These are phyloP conservation scores for Aspergillus kassunensis DNA, from an alignment of 495 filamentous ascomycete genomes.

Conservation along the genomic window DNA sequence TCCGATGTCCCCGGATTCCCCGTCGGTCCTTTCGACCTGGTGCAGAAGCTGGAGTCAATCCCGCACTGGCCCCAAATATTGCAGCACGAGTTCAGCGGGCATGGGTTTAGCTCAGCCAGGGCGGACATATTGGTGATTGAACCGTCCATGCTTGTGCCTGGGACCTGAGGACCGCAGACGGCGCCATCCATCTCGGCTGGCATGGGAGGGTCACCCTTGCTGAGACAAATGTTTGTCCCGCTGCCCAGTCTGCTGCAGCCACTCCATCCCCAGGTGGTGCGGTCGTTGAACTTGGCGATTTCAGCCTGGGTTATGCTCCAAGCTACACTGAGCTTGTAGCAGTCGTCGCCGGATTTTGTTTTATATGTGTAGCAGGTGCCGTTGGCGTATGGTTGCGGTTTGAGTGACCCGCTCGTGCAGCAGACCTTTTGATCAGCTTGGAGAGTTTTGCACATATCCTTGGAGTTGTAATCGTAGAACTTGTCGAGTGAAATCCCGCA, in stretches of 20 bases:
- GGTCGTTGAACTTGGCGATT: not conserved
- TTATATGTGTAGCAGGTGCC: not conserved
- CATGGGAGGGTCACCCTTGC: not conserved
- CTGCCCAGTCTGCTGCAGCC: not conserved
- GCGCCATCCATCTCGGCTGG: not conserved
- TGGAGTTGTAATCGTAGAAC: not conserved
- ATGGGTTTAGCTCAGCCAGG: conserved; percentile 20
- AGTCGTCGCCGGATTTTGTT: not conserved
- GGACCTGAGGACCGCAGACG: not conserved
- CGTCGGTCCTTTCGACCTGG: conserved; percentile 14
- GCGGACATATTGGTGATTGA: conserved; percentile 2
- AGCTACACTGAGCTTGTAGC: not conserved
- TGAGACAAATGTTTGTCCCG: not conserved
- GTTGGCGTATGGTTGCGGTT: not conserved
- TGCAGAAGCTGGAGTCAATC: conserved; percentile 18
- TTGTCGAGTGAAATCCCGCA: not conserved
- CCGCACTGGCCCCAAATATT: conserved; percentile 37
- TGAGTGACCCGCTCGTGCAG: not conserved
- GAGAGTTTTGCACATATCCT: not conserved
- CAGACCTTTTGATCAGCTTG: not conserved
- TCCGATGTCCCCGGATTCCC: conserved; percentile 35
- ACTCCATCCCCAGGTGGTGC: not conserved
- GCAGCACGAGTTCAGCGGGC: conserved; percentile 27
- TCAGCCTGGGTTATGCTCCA: not conserved
- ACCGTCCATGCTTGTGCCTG: not conserved